Conservation (phyloP, 352 stramenopile genomes). For the Pilasporangium apinafurcum region DNA sequence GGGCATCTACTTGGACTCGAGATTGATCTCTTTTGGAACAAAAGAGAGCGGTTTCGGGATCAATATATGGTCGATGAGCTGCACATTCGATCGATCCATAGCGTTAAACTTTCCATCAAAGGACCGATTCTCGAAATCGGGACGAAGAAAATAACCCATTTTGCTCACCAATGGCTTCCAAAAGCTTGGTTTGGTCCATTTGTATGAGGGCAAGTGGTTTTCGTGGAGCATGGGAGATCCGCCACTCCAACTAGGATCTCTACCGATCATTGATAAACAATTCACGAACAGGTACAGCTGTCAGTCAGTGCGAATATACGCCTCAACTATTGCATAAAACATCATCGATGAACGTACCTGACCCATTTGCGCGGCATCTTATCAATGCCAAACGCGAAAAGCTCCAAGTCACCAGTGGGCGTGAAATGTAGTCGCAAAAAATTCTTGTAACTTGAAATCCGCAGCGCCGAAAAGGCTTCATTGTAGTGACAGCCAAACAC, state of each 20-base stretch:
- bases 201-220: constrained; percentile 55
- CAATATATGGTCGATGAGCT: constrained; percentile 70
- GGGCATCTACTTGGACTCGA: too few relatives aligned
- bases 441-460: constrained; percentile 88
- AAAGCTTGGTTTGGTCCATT: constrained; percentile 72
- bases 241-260: constrained; percentile 74
- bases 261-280: constrained; percentile 7
- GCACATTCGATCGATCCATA: constrained; percentile 72
- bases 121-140: constrained; percentile 81
- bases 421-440: constrained; percentile 80
- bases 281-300: not conserved
- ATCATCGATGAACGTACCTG: constrained; percentile 26
- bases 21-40: too few relatives aligned
- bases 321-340: not conserved
- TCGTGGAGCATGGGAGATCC: constrained; percentile 45
- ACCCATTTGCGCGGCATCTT: constrained; percentile 86
- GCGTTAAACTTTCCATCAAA: constrained; percentile 72
- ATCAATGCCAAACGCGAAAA: constrained; percentile 85
- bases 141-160: constrained; percentile 76
- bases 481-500: constrained; percentile 87
- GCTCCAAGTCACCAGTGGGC: constrained; percentile 64
- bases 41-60: constrained; percentile 39
- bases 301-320: not conserved
- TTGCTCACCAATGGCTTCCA: constrained; percentile 79
- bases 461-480: constrained; percentile 83